These are phyloP conservation scores for Domatiomyces globalis DNA, from an alignment of 2,329 filamentous ascomycete genomes.

Conservation along the genomic window DNA sequence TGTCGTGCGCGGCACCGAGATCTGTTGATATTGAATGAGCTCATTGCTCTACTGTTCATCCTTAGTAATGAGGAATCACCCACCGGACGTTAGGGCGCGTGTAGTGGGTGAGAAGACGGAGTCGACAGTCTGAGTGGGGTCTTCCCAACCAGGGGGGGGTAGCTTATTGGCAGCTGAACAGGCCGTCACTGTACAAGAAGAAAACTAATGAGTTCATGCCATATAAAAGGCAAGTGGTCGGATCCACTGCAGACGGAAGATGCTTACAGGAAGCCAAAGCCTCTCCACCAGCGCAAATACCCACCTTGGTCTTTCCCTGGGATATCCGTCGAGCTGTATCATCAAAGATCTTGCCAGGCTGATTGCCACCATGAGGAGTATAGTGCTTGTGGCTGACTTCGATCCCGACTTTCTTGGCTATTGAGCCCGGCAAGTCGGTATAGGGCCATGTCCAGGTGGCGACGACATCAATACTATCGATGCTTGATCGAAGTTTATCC, in stretches of 20 bases:
- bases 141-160: slow-evolving; percentile 48
- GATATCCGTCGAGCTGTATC: slow-evolving; percentile 46
- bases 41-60: not conserved
- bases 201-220: not conserved
- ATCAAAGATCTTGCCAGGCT: slow-evolving; percentile 49
- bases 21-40: slow-evolving; percentile 25
- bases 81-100: slow-evolving; percentile 30
- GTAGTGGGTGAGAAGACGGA: slow-evolving; percentile 39
- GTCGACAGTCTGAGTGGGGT: slow-evolving; percentile 33
- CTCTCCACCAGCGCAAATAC: slow-evolving; percentile 50
- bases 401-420: slow-evolving; percentile 38
- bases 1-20: slow-evolving; percentile 41
- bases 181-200: slow-evolving; percentile 31
- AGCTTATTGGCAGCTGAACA: slow-evolving; percentile 39
- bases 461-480: slow-evolving; percentile 48
- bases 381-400: slow-evolving; percentile 35
- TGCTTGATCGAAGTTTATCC: slow-evolving; percentile 28
- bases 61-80: slow-evolving; percentile 7
- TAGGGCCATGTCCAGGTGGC: slow-evolving; percentile 55
- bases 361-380: slow-evolving; percentile 49
- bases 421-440: slow-evolving; percentile 40
- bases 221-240: not conserved
- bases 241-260: slow-evolving; percentile 12
- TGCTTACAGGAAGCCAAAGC: slow-evolving; percentile 41
- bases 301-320: slow-evolving; percentile 39